These are phyloP conservation scores for Kwoniella sp. DNA, from an alignment of 768 basidiomycete species.

Conservation along the genomic window DNA sequence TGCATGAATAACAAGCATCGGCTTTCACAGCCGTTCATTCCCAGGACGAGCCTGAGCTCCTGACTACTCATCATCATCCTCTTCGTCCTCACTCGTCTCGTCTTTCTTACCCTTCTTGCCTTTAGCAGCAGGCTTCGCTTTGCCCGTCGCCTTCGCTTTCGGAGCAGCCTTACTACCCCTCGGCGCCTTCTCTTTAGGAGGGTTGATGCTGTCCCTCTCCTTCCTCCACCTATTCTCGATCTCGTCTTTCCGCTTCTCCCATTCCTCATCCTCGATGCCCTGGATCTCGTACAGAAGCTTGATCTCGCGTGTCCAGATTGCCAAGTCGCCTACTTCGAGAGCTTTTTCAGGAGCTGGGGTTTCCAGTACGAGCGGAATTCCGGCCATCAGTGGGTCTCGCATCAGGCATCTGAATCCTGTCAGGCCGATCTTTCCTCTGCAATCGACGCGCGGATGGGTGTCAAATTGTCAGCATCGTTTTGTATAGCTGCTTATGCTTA, in stretches of 20 bases:
- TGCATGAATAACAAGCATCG: no score
- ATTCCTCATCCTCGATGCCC: slow-evolving; percentile 44
- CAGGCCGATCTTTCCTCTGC: slow-evolving; percentile 71
- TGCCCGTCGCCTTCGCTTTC: slow-evolving; percentile 32
- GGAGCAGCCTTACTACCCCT: slow-evolving; percentile 27
- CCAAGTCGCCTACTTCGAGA: slow-evolving; percentile 50
- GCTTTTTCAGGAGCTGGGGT: slow-evolving; percentile 70
- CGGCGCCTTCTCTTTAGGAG: slow-evolving; percentile 37
- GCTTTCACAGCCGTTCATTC: background rate
- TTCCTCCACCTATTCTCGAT: slow-evolving; percentile 44
- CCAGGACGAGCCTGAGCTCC: background rate
- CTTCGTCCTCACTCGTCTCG: slow-evolving; percentile 25
- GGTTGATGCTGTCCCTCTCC: slow-evolving; percentile 45
- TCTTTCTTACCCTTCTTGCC: slow-evolving; percentile 20
- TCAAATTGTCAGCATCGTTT: background rate
- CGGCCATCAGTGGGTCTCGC: slow-evolving; percentile 67
- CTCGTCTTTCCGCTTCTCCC: slow-evolving; percentile 36
- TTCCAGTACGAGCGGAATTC: slow-evolving; percentile 79
- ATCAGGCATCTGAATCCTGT: slow-evolving; percentile 68
- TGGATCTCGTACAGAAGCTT: slow-evolving; percentile 62
- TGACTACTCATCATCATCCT: slow-evolving; percentile 20
- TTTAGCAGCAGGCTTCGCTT: slow-evolving; percentile 18
- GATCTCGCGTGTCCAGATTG: slow-evolving; percentile 76
- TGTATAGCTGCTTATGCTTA: no score
- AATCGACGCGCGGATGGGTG: background rate